Percentiles rank a stretch among this genome's conserved stretches.
Conservation (phyloP, 768 basidiomycete genomes). For the Leccinum truebloodii region DNA sequence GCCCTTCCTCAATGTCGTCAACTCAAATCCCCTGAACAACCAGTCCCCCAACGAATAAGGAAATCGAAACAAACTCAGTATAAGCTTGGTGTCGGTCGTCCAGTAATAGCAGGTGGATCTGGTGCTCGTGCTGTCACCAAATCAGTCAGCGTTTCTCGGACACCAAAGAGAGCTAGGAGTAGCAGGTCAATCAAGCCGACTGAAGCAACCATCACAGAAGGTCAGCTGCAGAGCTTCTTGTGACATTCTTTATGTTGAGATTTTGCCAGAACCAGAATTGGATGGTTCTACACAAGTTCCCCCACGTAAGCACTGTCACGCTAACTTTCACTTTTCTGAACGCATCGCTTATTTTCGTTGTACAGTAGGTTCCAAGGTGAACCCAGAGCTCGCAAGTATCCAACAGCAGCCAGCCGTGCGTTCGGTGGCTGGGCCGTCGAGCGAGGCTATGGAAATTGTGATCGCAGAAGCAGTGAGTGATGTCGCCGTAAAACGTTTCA, state of each 20-base stretch:
- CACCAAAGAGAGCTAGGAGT: slow-evolving; percentile 46
- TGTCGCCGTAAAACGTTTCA: not conserved
- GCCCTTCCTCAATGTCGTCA: slow-evolving; percentile 23
- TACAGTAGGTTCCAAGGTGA: slow-evolving; percentile 10
- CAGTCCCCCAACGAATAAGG: slow-evolving; percentile 45
- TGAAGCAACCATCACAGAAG: slow-evolving; percentile 61
- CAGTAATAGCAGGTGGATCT: slow-evolving; percentile 60
- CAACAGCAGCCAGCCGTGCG: slow-evolving; percentile 10
- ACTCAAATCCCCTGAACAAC: slow-evolving; percentile 16
- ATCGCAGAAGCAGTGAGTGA: slow-evolving; percentile 34
- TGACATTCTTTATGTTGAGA: slow-evolving; percentile 13
- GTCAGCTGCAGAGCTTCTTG: slow-evolving; percentile 28
- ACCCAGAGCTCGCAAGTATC: not conserved
- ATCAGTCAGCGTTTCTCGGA: slow-evolving; percentile 50
- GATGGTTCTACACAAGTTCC: slow-evolving; percentile 12
- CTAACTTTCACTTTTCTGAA: not conserved
- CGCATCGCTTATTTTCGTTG: not conserved
- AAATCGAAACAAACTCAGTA: slow-evolving; percentile 75
- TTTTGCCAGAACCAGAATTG: slow-evolving; percentile 27
- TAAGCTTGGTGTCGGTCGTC: slow-evolving; percentile 70
- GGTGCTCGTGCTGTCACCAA: slow-evolving; percentile 69
- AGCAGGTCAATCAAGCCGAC: slow-evolving; percentile 50
- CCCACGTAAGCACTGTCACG: slow-evolving; percentile 17
- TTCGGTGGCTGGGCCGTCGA: slow-evolving; percentile 6
- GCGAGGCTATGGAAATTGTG: slow-evolving; percentile 16